phyloP scores from a whole-genome alignment of 345 rosid species.

The Melaleuca quinquenervia region DNA sequence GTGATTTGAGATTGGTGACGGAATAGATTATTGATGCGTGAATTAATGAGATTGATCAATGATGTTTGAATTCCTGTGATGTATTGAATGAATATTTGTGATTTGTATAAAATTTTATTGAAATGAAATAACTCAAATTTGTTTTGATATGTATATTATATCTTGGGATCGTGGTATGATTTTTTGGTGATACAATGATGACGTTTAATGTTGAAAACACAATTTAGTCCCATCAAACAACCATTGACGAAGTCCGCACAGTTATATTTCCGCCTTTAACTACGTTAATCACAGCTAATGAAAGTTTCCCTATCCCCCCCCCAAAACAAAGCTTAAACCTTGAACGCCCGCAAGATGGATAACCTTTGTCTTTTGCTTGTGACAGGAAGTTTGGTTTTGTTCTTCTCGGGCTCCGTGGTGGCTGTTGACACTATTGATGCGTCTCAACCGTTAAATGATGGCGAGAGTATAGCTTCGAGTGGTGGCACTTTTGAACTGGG shows the following conservation, averaged over 20 bases:
- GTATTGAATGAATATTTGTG: too few relatives aligned
- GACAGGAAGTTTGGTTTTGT: not conserved
- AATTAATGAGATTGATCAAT: too few relatives aligned
- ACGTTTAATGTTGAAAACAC: not conserved
- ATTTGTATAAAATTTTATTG: too few relatives aligned
- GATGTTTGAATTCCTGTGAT: too few relatives aligned
- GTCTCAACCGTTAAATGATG: conserved; percentile 6
- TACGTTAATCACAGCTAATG: not conserved
- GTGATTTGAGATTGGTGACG: too few relatives aligned
- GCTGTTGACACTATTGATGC: not conserved
- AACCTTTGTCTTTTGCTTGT: not conserved
- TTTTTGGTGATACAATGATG: not conserved
- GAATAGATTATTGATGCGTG: too few relatives aligned
- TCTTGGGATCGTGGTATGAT: too few relatives aligned
- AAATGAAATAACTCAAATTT: too few relatives aligned
- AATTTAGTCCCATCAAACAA: not conserved
- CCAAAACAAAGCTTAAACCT: not conserved
- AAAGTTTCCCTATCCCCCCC: not conserved
- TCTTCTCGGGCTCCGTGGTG: rapidly evolving
- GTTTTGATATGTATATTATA: too few relatives aligned
- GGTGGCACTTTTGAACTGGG: conserved; percentile 15
- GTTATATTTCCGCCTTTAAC: not conserved
- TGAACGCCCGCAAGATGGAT: not conserved
- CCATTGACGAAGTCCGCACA: not conserved
- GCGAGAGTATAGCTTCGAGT: conserved; percentile 4